These are phyloP conservation scores for Isabelozyma pseudorhagii DNA, from an alignment of 805 yeast species.

Conservation along the genomic window DNA sequence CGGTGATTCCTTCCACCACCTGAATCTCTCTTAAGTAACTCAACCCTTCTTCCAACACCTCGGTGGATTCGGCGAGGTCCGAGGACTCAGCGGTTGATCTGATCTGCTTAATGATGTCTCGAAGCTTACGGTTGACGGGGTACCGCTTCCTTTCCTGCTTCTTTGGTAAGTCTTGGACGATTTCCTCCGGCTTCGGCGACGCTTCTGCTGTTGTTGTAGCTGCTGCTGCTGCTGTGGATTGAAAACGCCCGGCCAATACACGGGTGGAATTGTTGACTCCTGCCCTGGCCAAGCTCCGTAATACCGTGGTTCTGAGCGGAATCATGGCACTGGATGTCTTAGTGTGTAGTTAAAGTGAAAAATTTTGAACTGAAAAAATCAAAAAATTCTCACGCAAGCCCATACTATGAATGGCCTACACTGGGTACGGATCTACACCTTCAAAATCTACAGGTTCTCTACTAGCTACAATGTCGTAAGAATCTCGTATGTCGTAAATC, in stretches of 20 bases:
- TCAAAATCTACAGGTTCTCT: too few relatives aligned
- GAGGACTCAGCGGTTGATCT: slow-evolving; percentile 16
- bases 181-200: not conserved
- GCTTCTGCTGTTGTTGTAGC: not conserved
- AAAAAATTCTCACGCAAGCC: not conserved
- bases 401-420: too few relatives aligned
- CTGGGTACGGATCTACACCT: too few relatives aligned
- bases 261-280: not conserved
- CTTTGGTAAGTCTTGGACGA: not conserved
- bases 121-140: slow-evolving; percentile 24
- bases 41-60: slow-evolving; percentile 40
- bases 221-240: slow-evolving; percentile 2
- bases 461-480: too few relatives aligned
- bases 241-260: slow-evolving; percentile 3
- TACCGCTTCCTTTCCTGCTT: slow-evolving; percentile 2
- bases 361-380: not conserved
- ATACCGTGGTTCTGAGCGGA: slow-evolving; percentile 11
- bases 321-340: slow-evolving; percentile 11
- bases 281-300: slow-evolving; percentile 4
- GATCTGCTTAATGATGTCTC: slow-evolving; percentile 34
- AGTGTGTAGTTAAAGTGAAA: not conserved
- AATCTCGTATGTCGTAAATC: not conserved
- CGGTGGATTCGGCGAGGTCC: slow-evolving; percentile 27
- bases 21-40: slow-evolving; percentile 37
- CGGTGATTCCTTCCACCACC: slow-evolving; percentile 26